Evolutionary conservation across 73 alveolate species (phyloP), one percentile per base, ranked within the genome.

Genomic region (Stentor roeselii): DNA sequence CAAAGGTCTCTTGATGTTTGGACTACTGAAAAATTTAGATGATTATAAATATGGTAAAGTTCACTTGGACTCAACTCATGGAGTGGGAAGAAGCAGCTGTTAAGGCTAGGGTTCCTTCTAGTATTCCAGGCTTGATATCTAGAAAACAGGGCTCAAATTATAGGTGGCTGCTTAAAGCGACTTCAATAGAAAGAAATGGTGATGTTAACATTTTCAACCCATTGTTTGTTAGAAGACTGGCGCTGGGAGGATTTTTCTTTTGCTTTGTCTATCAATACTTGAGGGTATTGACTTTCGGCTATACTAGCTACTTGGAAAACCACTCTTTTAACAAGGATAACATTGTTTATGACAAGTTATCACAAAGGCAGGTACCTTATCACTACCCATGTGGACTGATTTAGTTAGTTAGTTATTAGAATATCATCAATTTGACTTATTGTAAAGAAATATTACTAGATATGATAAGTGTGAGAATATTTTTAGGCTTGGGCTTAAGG

Each of bases 171-270:
- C 14, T 14, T 0, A 15, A 67, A 6, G 67, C 60, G 32, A 35
- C 0, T 36, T 36, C 60, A 31, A 36, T n/a, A 1, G 74, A 39
- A 41, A 76, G 84, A 76, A 76, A 76, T 76, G 84, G 84, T 15
- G 27, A 67, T 27, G 32, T 15, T 15, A n/a, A 14, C 11, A 30
- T 67, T 0, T 67, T 67, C 31, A 67, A 0, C 42, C 82, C n/a
- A 21, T 14, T 67, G n/a, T 58, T 31, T 21, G 27, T 58, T n/a
- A 31, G 15, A 58, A 58, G 74, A 31, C 15, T 58, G 15, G 74
- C 35, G 27, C 27, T 58, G 15, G 15, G 15, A 21, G 74, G 35
- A 58, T 58, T 92, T 35, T 86, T 91, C 21, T n/a, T n/a, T 50
- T 50, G 67, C 67, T 11, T 50, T 21, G 30, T 50, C 6, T 76